Percentiles rank a stretch among this genome's conserved stretches.
Conservation (phyloP, 148 eudicot species). For the Vaccinium macrocarpon region DNA sequence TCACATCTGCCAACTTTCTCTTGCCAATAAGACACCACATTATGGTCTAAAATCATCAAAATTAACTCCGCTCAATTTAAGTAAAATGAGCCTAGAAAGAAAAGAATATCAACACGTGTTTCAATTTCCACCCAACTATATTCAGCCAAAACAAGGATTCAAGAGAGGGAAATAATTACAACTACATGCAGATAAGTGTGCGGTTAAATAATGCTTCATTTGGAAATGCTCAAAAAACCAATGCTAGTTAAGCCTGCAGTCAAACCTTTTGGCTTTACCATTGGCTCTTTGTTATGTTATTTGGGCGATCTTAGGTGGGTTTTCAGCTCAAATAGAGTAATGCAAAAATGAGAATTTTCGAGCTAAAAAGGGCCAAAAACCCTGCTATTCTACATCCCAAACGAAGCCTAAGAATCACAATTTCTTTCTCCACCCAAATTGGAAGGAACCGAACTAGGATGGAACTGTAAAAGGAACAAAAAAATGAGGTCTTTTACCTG, state of each 20-base stretch:
- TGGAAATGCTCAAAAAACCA: neutral
- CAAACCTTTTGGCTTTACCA: neutral
- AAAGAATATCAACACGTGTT: neutral
- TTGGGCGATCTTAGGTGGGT: neutral
- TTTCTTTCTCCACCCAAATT: neutral
- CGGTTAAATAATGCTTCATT: neutral
- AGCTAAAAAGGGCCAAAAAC: neutral
- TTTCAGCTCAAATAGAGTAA: neutral
- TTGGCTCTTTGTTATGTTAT: neutral
- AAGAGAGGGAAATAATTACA: neutral
- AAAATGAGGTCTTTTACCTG: conserved; percentile 40
- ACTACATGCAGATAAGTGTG: neutral
- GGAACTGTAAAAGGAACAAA: neutral
- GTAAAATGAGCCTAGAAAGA: neutral
- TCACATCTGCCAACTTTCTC: neutral
- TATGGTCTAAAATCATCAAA: neutral
- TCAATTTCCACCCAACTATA: neutral
- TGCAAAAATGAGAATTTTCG: too few relatives aligned
- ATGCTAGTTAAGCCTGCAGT: neutral
- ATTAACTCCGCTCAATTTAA: neutral
- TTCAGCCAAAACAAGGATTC: neutral
- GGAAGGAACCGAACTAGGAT: neutral
- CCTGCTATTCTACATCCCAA: neutral
- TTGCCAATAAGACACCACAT: neutral
- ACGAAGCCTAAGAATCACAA: neutral